These are phyloP conservation scores for Ehretia macrophylla DNA, from an alignment of 257 asterid species.

Conservation along the genomic window DNA sequence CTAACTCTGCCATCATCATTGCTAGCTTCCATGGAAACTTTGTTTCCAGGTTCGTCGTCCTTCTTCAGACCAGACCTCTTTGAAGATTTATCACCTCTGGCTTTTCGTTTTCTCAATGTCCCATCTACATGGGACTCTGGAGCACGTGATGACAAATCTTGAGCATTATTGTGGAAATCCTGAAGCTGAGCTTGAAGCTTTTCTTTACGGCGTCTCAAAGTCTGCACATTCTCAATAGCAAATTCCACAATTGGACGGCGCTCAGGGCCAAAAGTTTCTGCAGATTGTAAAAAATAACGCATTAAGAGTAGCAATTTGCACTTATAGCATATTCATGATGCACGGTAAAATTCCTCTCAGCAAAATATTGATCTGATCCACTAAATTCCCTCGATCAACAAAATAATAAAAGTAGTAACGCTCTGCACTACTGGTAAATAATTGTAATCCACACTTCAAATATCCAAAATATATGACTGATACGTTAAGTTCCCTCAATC, in stretches of 20 bases:
- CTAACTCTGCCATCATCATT: conserved; percentile 23
- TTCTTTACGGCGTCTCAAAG: conserved; percentile 64
- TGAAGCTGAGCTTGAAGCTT: conserved; percentile 55
- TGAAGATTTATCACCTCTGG: conserved; percentile 28
- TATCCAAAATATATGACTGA: too few relatives aligned
- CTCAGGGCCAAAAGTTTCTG: conserved; percentile 80
- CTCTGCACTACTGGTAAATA: too few relatives aligned
- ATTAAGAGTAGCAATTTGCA: background rate
- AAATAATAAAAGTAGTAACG: too few relatives aligned
- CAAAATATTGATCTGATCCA: too few relatives aligned
- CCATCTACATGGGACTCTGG: conserved; percentile 19
- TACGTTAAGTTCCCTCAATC: too few relatives aligned
- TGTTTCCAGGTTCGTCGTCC: conserved; percentile 22
- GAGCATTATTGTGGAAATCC: conserved; percentile 20
- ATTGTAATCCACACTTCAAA: too few relatives aligned
- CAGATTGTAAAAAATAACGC: conserved; percentile 11
- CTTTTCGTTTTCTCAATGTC: conserved; percentile 49
- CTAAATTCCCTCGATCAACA: too few relatives aligned
- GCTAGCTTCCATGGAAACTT: conserved; percentile 18
- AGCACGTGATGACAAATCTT: conserved; percentile 25
- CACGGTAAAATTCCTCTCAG: background rate
- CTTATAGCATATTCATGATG: background rate
- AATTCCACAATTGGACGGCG: conserved; percentile 98
- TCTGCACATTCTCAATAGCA: conserved; percentile 85
- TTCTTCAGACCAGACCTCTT: conserved; percentile 23